Evolutionary conservation across 2,329 filamentous ascomycete species (phyloP), one percentile per base, ranked within the genome.

Genomic region (Colletotrichum sp.): DNA sequence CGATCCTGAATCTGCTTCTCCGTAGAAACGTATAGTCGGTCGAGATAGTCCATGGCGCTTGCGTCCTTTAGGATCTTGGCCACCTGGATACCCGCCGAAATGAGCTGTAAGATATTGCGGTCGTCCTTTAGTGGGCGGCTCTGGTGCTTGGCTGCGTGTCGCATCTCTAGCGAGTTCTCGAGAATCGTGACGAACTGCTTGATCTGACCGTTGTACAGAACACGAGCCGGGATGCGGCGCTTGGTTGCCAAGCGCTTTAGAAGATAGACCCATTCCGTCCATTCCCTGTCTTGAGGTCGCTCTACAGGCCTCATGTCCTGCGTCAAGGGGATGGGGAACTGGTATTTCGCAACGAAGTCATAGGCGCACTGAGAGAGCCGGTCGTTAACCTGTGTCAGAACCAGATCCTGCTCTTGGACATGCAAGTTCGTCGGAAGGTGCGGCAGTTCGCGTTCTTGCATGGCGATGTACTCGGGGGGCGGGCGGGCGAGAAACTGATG

Each of bases 231-330:
- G 79, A 98, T 96, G 77, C 95, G 92, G 79, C 95, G 91, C 87
- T 96, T 97, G 39, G 95, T 98, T 36, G 95, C 95, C 74, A 98
- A 90, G 66, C 95, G 91, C 86, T 97, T 97, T 79, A 98, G 88
- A 74, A 98, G 90, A 84, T 96, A 95, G 72, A 96, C 95, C 95
- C 95, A 98, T 86, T 98, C 95, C 61, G 94, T 96, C 95, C 95
- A 98, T 84, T 97, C 95, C 77, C 94, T 90, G 85, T 96, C 94
- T 81, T 93, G 92, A 36, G 94, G 92, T 61, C 92, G 88, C 82
- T 94, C 92, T 69, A 96, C 90, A 3, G 93, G 93, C 79, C 94
- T 91, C 91, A 96, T 96, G 83, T 96, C 94, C 83, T 94, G 91
- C 73, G 95, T 94, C 80, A 97, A 86, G 13, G 95, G 95, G 79